phyloP scores from a whole-genome alignment of 495 filamentous ascomycete species.

The Durotheca rogersii region DNA sequence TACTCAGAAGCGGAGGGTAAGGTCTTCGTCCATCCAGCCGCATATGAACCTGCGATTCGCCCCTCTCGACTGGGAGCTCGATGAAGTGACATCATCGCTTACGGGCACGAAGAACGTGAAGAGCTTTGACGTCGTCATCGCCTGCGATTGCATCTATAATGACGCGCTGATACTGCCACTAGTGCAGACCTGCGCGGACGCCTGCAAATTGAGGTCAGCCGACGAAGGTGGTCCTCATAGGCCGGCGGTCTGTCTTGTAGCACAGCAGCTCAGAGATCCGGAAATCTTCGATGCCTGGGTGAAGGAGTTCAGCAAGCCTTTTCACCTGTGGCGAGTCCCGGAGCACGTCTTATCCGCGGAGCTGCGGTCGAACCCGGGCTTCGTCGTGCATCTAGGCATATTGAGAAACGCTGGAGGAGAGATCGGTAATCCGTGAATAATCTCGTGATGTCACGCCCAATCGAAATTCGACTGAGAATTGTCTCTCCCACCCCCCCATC shows the following conservation, averaged over 20 bases:
- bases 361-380: slow-evolving; percentile 61
- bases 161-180: slow-evolving; percentile 79
- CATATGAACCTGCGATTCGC: slow-evolving; percentile 46
- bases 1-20: slow-evolving; percentile 28
- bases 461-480: not conserved
- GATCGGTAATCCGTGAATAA: slow-evolving; percentile 14
- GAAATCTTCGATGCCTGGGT: slow-evolving; percentile 87
- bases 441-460: slow-evolving; percentile 12
- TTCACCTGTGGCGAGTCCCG: slow-evolving; percentile 76
- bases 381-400: slow-evolving; percentile 66
- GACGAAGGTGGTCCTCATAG: slow-evolving; percentile 6
- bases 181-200: slow-evolving; percentile 79
- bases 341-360: slow-evolving; percentile 53
- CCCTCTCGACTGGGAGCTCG: slow-evolving; percentile 71
- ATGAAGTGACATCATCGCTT: slow-evolving; percentile 44
- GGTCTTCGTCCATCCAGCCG: slow-evolving; percentile 6
- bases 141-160: slow-evolving; percentile 91
- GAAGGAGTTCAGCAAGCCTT: slow-evolving; percentile 59
- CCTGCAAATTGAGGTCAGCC: slow-evolving; percentile 59
- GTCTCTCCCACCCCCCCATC: not conserved
- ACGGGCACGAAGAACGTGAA: slow-evolving; percentile 28
- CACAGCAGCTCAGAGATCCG: slow-evolving; percentile 79
- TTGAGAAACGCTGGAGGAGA: slow-evolving; percentile 40
- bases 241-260: slow-evolving; percentile 63
- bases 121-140: slow-evolving; percentile 65